Percentiles rank a stretch among this genome's conserved stretches.
Conservation (phyloP, 805 yeast species). For the Starmerella tilneyi region DNA sequence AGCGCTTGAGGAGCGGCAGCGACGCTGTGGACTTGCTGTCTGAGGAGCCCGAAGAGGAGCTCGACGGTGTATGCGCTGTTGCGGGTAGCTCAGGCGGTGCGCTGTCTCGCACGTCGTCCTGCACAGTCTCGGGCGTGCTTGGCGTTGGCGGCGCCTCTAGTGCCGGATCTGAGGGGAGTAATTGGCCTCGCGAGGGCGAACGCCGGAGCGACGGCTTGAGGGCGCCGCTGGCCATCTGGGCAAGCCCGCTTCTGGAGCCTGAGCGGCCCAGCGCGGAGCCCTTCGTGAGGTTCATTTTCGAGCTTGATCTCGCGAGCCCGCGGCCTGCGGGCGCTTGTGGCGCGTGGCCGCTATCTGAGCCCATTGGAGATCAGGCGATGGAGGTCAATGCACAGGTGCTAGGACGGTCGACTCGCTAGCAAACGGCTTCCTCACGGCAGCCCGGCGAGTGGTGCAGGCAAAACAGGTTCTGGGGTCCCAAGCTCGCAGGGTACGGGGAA, state of each 20-base stretch:
- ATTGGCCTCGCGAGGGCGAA: slow-evolving; percentile 2
- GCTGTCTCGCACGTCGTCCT: too few relatives aligned
- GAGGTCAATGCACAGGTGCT: slow-evolving; percentile 4
- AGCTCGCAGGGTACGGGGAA: slow-evolving; percentile 2
- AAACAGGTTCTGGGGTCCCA: slow-evolving; percentile 2
- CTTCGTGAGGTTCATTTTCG: slow-evolving; percentile 7
- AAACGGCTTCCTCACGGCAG: neutral
- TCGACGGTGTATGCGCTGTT: neutral
- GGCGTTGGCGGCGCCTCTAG: neutral
- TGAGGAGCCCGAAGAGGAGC: neutral
- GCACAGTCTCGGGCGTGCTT: too few relatives aligned
- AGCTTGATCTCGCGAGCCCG: slow-evolving; percentile 9
- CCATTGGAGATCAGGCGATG: slow-evolving; percentile 4
- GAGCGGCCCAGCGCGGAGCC: slow-evolving; percentile 15
- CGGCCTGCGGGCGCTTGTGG: neutral
- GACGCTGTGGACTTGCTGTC: neutral
- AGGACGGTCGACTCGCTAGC: neutral
- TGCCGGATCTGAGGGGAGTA: neutral
- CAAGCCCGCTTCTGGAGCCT: slow-evolving; percentile 11
- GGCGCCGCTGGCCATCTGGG: slow-evolving; percentile 4
- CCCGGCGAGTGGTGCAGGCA: slow-evolving; percentile 1
- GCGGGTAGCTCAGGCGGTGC: neutral
- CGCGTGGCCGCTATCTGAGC: slow-evolving; percentile 6
- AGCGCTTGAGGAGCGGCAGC: slow-evolving; percentile 12
- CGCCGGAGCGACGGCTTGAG: neutral